Evolutionary conservation across 208 protist genomes (phyloP).

Genomic region (Trypanosoma grayi): DNA sequence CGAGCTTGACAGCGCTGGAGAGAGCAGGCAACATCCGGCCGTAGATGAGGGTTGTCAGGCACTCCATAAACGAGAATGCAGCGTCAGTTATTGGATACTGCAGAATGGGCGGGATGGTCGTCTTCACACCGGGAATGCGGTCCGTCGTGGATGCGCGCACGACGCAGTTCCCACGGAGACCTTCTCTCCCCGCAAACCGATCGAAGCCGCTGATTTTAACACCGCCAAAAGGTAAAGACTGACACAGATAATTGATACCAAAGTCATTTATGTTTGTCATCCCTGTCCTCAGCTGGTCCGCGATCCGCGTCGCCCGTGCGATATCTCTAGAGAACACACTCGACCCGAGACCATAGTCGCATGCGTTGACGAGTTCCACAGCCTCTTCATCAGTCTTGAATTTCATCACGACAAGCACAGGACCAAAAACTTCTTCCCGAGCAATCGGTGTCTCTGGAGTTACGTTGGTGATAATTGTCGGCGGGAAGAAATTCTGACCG

Average conservation of each 20-base stretch:
- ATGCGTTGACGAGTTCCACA: conserved; percentile 85
- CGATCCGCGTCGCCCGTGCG: conserved; percentile 79
- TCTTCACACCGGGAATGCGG: conserved; percentile 87
- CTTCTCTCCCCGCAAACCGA: conserved; percentile 93
- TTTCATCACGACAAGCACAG: conserved; percentile 89
- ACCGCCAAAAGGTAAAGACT: conserved; percentile 96
- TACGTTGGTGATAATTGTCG: conserved; percentile 91
- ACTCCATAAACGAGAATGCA: conserved; percentile 83
- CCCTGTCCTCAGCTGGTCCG: conserved; percentile 72
- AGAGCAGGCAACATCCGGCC: conserved; percentile 54
- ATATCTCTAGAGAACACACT: conserved; percentile 86
- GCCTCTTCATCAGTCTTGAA: conserved; percentile 87
- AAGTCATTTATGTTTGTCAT: conserved; percentile 95
- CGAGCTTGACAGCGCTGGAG: conserved; percentile 46
- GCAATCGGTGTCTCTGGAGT: conserved; percentile 87
- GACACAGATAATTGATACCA: conserved; percentile 94
- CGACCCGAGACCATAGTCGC: conserved; percentile 89
- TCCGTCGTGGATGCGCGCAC: conserved; percentile 81
- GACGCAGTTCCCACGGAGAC: conserved; percentile 90
- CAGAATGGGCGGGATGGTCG: conserved; percentile 70
- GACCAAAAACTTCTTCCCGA: conserved; percentile 94
- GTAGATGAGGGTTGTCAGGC: conserved; percentile 68
- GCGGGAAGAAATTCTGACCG: conserved; percentile 73
- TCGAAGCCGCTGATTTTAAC: conserved; percentile 96
- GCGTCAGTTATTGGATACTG: conserved; percentile 79